Percentiles rank a stretch among this genome's conserved stretches.
These are phyloP conservation scores for Coemansia sp. DNA, from an alignment of 192 early-diverging fungal species.

Conservation along the genomic window DNA sequence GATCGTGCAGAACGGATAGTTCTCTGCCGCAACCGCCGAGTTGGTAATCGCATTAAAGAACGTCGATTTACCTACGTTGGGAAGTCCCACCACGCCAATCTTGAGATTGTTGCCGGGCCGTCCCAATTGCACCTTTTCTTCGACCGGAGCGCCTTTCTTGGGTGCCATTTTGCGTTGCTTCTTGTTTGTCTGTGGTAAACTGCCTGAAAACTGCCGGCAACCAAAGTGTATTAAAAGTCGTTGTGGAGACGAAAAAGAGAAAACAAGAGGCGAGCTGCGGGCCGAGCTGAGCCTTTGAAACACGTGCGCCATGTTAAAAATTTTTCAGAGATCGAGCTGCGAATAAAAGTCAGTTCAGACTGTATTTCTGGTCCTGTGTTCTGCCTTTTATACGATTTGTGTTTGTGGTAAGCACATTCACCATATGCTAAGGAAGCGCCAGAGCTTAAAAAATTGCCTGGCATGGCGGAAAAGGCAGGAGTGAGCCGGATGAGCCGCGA, in stretches of 20 bases:
- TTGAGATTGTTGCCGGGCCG: conserved; percentile 87
- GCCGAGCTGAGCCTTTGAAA: background rate
- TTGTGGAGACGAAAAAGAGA: background rate
- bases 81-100: conserved; percentile 95
- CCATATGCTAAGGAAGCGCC: background rate
- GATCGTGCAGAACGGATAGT: conserved; percentile 98
- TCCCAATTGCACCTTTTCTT: conserved; percentile 75
- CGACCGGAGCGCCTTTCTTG: conserved; percentile 72
- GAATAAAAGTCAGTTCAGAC: background rate
- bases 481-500: no score
- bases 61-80: conserved; percentile 93
- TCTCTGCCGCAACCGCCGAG: conserved; percentile 73
- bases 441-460: background rate
- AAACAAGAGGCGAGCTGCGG: background rate
- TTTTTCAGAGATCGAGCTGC: background rate
- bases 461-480: background rate
- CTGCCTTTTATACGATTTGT: background rate
- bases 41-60: conserved; percentile 83
- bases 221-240: background rate
- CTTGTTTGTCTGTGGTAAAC: background rate
- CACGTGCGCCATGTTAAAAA: background rate
- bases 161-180: conserved; percentile 63
- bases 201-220: background rate
- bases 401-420: background rate
- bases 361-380: background rate